Base-by-base conservation (phyloP, 768 basidiomycete species). In the Trametes gibbosa region DNA sequence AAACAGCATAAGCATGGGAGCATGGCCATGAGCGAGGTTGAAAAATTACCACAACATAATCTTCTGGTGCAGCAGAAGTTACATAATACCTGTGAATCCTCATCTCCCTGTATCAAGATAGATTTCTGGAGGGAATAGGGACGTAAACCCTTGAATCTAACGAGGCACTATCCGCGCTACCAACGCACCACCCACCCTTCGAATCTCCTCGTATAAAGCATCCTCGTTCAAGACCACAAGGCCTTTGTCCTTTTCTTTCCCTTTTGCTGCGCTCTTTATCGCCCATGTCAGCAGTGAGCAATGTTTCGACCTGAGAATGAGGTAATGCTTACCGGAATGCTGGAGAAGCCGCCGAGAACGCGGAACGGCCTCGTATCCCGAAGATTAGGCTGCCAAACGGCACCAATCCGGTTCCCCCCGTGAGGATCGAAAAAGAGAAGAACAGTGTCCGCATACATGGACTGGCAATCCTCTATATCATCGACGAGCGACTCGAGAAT, bases 401-500 rank as follows among this genome's bases (percentile, higher is more conserved):
- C 86, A 6, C 92, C 95, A 51, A 95, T 87, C 34, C 77, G 76
- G 56, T 83, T 77, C 0, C 95, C 93, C 13, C 97, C 97, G 34
- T 85, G 79, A 0, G 82, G 76, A 63, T 98, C 95, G 65, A 84
- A 84, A 78, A 98, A 99, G 39, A 96, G 78, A 57, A 90, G 83
- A 63, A 91, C 81, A 0, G 87, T 87, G 61, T 92, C 87, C 1
- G 82, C 77, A 68, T 92, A 95, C 5, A 85, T 74, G 19, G 81
- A 78, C 90, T 95, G 58, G 35, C 59, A 17, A 16, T 29, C 46
- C 19, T 27, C 57, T 59, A 43, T 57, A 40, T 58, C 6, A 25
- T 35, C 34, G 37, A 37, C 14, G 19, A 24, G 13, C 37, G 13
- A 14, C 21, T 37, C 19, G n/a, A 23, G 3, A 16, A 27, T 14